A percentile compares a stretch with the other conserved stretches of the same genome.
These are phyloP conservation scores for Blastobotrys peoriensis DNA, from an alignment of 805 yeast genomes.

Conservation along the genomic window DNA sequence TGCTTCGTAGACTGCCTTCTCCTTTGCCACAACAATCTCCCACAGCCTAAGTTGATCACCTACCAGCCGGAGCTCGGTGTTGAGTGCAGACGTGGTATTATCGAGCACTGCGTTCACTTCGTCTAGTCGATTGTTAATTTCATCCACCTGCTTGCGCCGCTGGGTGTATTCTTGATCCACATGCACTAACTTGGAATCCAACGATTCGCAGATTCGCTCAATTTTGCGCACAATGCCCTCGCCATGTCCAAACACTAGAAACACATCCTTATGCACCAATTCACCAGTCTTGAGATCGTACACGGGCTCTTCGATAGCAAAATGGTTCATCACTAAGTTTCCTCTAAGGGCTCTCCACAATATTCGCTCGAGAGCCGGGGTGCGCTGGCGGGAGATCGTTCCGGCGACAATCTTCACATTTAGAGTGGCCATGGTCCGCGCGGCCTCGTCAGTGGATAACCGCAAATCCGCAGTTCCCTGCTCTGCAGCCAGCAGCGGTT, in stretches of 20 bases:
- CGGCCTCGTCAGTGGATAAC: slow-evolving; percentile 3
- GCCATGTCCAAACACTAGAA: slow-evolving; percentile 91
- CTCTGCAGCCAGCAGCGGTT: slow-evolving; percentile 30
- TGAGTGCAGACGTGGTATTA: slow-evolving; percentile 59
- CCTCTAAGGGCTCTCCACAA: slow-evolving; percentile 93
- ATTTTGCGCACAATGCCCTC: slow-evolving; percentile 61
- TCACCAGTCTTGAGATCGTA: slow-evolving; percentile 52
- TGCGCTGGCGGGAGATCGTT: slow-evolving; percentile 65
- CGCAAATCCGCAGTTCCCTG: slow-evolving; percentile 10
- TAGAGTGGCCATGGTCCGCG: slow-evolving; percentile 16
- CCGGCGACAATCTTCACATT: slow-evolving; percentile 63
- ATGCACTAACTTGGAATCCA: slow-evolving; percentile 70
- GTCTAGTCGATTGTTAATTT: slow-evolving; percentile 41
- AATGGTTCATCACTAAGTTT: slow-evolving; percentile 70
- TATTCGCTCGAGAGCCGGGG: slow-evolving; percentile 68
- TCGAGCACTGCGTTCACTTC: slow-evolving; percentile 56
- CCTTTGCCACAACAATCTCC: slow-evolving; percentile 65
- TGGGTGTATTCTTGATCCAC: slow-evolving; percentile 47
- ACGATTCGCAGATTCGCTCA: slow-evolving; percentile 75
- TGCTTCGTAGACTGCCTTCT: slow-evolving; percentile 72
- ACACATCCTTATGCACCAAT: slow-evolving; percentile 67
- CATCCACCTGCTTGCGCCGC: slow-evolving; percentile 32
- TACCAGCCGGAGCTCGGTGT: slow-evolving; percentile 70
- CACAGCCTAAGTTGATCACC: slow-evolving; percentile 70
- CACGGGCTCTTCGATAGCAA: slow-evolving; percentile 62